phyloP scores from a whole-genome alignment of 108 stramenopile species.

The Fistulifera pelliculosa region DNA sequence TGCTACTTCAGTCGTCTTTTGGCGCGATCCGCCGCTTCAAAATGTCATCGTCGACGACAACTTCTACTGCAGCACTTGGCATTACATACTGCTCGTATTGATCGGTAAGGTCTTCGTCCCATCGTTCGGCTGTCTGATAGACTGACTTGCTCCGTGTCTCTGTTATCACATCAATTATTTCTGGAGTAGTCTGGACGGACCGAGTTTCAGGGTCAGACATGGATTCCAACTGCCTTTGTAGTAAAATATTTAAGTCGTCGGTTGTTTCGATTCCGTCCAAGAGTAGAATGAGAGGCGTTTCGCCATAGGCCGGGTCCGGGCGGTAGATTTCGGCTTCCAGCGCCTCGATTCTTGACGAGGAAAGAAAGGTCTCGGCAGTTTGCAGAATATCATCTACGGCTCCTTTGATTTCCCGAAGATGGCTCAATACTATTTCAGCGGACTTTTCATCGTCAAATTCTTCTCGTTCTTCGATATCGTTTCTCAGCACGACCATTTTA shows the following conservation, averaged over 20 bases:
- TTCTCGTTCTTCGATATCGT: conserved; percentile 9
- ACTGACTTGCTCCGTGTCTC: not conserved
- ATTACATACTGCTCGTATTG: not conserved
- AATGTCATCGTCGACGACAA: conserved; percentile 60
- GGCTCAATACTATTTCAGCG: conserved; percentile 18
- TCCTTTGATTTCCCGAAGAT: conserved; percentile 27
- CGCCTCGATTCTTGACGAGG: no score
- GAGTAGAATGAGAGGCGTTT: no score
- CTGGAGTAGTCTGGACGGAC: not conserved
- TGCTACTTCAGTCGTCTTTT: conserved; percentile 18
- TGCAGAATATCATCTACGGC: no score
- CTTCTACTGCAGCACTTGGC: conserved; percentile 26
- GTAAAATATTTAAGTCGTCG: no score
- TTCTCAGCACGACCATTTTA: not conserved
- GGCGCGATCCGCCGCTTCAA: conserved; percentile 39
- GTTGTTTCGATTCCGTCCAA: no score
- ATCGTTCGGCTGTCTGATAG: not conserved
- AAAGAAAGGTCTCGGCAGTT: no score
- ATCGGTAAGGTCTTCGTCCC: not conserved
- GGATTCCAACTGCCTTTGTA: no score
- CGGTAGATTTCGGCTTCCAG: no score
- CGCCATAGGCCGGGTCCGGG: no score
- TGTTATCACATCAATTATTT: not conserved
- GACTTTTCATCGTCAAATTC: conserved; percentile 26
- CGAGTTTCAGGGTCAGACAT: no score